Percentiles rank a stretch among this genome's conserved stretches.
Evolutionary conservation across 345 rosid species (phyloP).

Genomic region (Hibiscus tridactylites): DNA sequence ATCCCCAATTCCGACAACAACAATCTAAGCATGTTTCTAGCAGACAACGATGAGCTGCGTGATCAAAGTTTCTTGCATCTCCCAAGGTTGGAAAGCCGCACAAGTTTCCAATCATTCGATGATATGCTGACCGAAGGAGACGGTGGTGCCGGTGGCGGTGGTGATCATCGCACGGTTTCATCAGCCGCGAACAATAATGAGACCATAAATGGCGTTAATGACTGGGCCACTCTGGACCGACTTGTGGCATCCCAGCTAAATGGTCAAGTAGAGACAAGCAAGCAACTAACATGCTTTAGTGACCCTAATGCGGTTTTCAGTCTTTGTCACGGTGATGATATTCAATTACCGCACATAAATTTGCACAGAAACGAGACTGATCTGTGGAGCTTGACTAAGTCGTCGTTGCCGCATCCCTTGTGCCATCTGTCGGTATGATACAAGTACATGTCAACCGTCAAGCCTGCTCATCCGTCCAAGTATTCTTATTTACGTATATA

Average conservation of each 20-base stretch:
- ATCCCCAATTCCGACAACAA: constrained; percentile 10
- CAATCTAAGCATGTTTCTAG: constrained; percentile 17
- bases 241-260: constrained; percentile 91
- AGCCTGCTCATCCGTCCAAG: not conserved
- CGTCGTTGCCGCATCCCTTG: constrained; percentile 52
- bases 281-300: constrained; percentile 34
- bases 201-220: constrained; percentile 29
- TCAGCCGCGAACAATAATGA: not conserved
- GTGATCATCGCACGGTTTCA: not conserved
- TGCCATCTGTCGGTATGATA: constrained; percentile 66
- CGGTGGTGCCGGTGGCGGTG: constrained; percentile 17
- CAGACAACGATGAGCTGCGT: constrained; percentile 20
- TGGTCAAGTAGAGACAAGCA: constrained; percentile 43
- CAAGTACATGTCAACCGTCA: not conserved
- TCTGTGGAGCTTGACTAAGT: constrained; percentile 60
- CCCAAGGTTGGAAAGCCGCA: constrained; percentile 51
- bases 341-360: constrained; percentile 30
- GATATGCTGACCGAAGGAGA: constrained; percentile 27
- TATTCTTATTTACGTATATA: not conserved
- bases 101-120: constrained; percentile 12
- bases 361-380: constrained; percentile 37
- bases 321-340: constrained; percentile 30
- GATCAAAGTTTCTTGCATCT: constrained; percentile 54
- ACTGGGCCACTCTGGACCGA: constrained; percentile 79
- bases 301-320: constrained; percentile 35